phyloP scores from a whole-genome alignment of 768 basidiomycete genomes.

The Boletus edulis region DNA sequence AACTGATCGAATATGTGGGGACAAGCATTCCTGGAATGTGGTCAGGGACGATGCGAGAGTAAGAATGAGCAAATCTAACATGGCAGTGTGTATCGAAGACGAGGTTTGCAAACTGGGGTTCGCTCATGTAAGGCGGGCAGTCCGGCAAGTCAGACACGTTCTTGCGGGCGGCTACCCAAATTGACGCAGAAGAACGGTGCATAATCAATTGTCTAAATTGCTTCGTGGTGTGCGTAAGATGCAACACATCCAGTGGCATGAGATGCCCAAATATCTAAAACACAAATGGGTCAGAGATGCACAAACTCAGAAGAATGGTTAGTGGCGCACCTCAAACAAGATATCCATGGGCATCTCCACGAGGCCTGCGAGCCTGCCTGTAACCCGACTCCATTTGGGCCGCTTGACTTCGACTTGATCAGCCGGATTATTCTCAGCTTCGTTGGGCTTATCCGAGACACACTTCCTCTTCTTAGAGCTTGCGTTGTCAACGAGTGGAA shows the following conservation, averaged over 20 bases:
- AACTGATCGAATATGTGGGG: slow-evolving; percentile 29
- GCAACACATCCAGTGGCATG: slow-evolving; percentile 48
- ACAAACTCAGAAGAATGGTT: neutral
- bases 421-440: slow-evolving; percentile 9
- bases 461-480: slow-evolving; percentile 28
- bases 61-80: slow-evolving; percentile 30
- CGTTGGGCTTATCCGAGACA: slow-evolving; percentile 14
- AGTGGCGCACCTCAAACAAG: slow-evolving; percentile 35
- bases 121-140: slow-evolving; percentile 46
- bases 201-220: slow-evolving; percentile 47
- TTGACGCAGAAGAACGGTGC: slow-evolving; percentile 40
- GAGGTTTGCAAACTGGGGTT: slow-evolving; percentile 51
- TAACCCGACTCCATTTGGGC: slow-evolving; percentile 20
- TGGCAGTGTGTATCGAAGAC: slow-evolving; percentile 52
- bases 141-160: slow-evolving; percentile 45
- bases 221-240: slow-evolving; percentile 48
- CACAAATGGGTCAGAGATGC: neutral
- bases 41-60: slow-evolving; percentile 2
- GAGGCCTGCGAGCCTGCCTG: slow-evolving; percentile 32
- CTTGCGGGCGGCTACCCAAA: slow-evolving; percentile 47
- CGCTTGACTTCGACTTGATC: slow-evolving; percentile 17
- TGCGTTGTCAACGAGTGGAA: slow-evolving; percentile 10
- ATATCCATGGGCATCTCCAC: slow-evolving; percentile 36
- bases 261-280: slow-evolving; percentile 52
- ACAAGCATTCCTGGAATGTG: slow-evolving; percentile 29